phyloP scores from a whole-genome alignment of 371 early-diverging fungal species.

The Haplosporangium sp. region DNA sequence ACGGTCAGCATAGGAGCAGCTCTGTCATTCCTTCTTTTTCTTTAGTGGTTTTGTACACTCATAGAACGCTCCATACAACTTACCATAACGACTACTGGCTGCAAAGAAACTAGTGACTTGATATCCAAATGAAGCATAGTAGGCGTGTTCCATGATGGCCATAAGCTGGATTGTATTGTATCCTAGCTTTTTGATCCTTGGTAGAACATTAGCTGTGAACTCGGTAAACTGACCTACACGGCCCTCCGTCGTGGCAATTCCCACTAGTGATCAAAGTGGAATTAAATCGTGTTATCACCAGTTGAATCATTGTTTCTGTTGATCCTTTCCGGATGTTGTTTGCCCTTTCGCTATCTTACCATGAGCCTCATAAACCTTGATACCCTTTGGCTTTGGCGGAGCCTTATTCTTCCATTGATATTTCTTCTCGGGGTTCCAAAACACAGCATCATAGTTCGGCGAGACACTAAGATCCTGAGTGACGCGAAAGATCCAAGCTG shows the following conservation, averaged over 20 bases:
- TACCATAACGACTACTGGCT: conserved; percentile 90
- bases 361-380: conserved; percentile 95
- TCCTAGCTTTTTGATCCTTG: conserved; percentile 87
- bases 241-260: conserved; percentile 89
- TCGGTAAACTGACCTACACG: conserved; percentile 88
- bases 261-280: conserved; percentile 62
- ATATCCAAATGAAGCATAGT: conserved; percentile 97
- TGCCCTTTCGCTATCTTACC: conserved; percentile 40
- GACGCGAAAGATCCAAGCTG: conserved; percentile 89
- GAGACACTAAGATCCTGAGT: conserved; percentile 87
- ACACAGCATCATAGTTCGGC: conserved; percentile 89
- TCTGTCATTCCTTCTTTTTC: too few relatives aligned
- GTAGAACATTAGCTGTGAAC: conserved; percentile 89
- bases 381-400: conserved; percentile 70
- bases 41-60: too few relatives aligned
- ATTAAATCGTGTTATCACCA: too few relatives aligned
- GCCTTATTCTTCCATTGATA: conserved; percentile 80
- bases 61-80: background rate
- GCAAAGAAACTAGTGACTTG: conserved; percentile 97
- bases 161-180: conserved; percentile 97
- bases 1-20: too few relatives aligned
- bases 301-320: too few relatives aligned
- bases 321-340: too few relatives aligned
- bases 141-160: conserved; percentile 99
- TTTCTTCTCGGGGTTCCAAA: conserved; percentile 89